These are phyloP conservation scores for Cutaneotrichosporon sp. DNA, from an alignment of 1,284 basidiomycete genomes.

Conservation along the genomic window DNA sequence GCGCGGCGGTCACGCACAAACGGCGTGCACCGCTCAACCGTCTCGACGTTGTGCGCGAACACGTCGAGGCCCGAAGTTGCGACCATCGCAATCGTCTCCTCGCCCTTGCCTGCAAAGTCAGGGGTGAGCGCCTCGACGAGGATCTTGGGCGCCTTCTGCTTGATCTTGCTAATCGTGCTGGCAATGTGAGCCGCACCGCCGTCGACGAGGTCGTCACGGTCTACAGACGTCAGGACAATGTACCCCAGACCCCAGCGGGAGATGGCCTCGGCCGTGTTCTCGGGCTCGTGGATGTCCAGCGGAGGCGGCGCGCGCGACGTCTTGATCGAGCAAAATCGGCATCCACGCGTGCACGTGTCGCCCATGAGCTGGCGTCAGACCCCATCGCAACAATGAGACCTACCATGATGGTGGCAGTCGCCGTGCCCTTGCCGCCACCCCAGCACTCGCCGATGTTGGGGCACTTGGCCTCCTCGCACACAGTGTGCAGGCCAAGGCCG, in stretches of 20 bases:
- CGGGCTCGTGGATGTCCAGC: slow-evolving; percentile 93
- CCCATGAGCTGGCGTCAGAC: slow-evolving; percentile 77
- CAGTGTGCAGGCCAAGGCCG: slow-evolving; percentile 87
- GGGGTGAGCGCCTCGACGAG: slow-evolving; percentile 96
- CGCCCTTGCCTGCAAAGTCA: slow-evolving; percentile 79
- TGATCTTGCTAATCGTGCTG: slow-evolving; percentile 90
- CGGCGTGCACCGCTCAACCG: slow-evolving; percentile 87
- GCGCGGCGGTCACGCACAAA: slow-evolving; percentile 93
- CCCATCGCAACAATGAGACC: not conserved
- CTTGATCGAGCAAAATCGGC: slow-evolving; percentile 97
- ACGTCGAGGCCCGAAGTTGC: slow-evolving; percentile 93
- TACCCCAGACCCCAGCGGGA: slow-evolving; percentile 97
- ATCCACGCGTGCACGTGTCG: slow-evolving; percentile 98
- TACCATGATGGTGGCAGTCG: slow-evolving; percentile 98
- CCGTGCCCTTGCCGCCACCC: slow-evolving; percentile 84
- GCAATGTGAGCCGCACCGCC: slow-evolving; percentile 94
- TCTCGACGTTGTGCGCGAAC: slow-evolving; percentile 98
- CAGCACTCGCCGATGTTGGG: slow-evolving; percentile 99
- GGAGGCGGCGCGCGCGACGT: slow-evolving; percentile 85
- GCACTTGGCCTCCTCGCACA: slow-evolving; percentile 98
- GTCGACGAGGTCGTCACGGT: slow-evolving; percentile 91
- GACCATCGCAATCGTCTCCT: slow-evolving; percentile 71
- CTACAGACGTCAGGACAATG: slow-evolving; percentile 95
- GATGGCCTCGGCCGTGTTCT: slow-evolving; percentile 97
- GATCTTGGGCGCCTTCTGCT: slow-evolving; percentile 92